A percentile compares a stretch with the other conserved stretches of the same genome.
Conservation (phyloP, 805 yeast species). For the Metschnikowia anglica region DNA sequence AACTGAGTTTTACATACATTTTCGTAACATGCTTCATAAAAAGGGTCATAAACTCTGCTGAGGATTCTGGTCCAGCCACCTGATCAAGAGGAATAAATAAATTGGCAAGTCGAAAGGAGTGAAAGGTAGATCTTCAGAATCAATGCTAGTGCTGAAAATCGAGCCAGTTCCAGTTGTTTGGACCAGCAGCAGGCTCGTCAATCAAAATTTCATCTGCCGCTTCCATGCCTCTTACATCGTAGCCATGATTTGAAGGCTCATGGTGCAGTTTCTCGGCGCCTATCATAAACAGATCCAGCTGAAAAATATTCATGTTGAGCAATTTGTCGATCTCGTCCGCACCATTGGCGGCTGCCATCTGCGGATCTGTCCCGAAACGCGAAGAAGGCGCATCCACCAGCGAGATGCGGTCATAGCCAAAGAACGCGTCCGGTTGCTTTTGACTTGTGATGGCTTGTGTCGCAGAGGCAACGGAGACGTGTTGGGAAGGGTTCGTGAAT, state of each 20-base stretch:
- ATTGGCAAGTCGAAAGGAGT: background rate
- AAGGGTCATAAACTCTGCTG: background rate
- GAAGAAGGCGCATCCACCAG: constrained; percentile 4
- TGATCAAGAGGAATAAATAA: too few species aligned
- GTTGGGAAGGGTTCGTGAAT: constrained; percentile 5
- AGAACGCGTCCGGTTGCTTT: constrained; percentile 6
- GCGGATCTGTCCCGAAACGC: constrained; percentile 1
- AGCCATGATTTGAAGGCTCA: constrained; percentile 10
- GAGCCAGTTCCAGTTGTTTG: constrained; percentile 40
- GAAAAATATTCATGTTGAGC: constrained; percentile 40
- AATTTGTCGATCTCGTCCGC: constrained; percentile 42
- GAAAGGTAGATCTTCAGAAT: background rate
- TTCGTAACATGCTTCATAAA: background rate
- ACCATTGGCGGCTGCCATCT: constrained; percentile 16
- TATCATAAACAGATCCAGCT: constrained; percentile 31
- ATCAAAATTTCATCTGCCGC: constrained; percentile 36
- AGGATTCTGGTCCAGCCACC: too few species aligned
- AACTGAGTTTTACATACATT: too few species aligned
- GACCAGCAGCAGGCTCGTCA: constrained; percentile 20
- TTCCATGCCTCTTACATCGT: constrained; percentile 24
- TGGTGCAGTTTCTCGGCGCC: constrained; percentile 17
- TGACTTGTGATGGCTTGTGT: background rate
- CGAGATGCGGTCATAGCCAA: constrained; percentile 8
- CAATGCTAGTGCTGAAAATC: constrained; percentile 26
- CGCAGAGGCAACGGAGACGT: background rate